Evolutionary conservation across 2,329 filamentous ascomycete species (phyloP).

Genomic region (Fusarium buharicum): DNA sequence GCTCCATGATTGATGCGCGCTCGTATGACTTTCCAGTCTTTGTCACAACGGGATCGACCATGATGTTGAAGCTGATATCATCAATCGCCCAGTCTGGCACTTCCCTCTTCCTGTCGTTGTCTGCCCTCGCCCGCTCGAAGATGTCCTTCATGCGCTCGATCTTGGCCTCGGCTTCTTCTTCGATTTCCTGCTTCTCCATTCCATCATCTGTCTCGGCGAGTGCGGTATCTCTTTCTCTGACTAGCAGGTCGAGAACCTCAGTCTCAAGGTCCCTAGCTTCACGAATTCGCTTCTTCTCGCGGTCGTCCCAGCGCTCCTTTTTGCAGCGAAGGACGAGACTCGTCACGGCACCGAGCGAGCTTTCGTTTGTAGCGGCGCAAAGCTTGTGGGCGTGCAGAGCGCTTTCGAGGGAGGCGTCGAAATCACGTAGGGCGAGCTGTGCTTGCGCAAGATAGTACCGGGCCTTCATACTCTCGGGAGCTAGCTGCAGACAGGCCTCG

Average conservation of each 20-base stretch:
- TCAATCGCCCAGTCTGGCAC: slow-evolving; percentile 83
- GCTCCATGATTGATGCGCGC: slow-evolving; percentile 83
- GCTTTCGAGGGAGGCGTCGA: slow-evolving; percentile 76
- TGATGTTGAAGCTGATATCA: slow-evolving; percentile 78
- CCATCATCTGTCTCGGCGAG: slow-evolving; percentile 56
- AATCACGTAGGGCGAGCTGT: slow-evolving; percentile 72
- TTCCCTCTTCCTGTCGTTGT: slow-evolving; percentile 60
- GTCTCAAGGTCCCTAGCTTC: slow-evolving; percentile 67
- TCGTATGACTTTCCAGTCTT: slow-evolving; percentile 93
- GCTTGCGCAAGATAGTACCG: slow-evolving; percentile 86
- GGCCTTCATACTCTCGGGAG: slow-evolving; percentile 77
- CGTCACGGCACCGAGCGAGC: slow-evolving; percentile 76
- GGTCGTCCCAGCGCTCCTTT: slow-evolving; percentile 84
- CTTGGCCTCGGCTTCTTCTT: slow-evolving; percentile 60
- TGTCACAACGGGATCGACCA: slow-evolving; percentile 77
- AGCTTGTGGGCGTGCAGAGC: slow-evolving; percentile 78
- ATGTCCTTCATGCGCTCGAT: slow-evolving; percentile 56
- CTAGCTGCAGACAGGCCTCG: slow-evolving; percentile 75
- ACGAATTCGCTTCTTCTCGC: slow-evolving; percentile 70
- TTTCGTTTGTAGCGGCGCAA: slow-evolving; percentile 71
- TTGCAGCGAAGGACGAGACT: slow-evolving; percentile 81
- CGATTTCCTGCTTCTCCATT: slow-evolving; percentile 60
- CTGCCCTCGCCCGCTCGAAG: slow-evolving; percentile 63
- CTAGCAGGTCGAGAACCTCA: slow-evolving; percentile 66
- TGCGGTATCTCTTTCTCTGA: slow-evolving; percentile 57